Conservation (phyloP, 2,329 filamentous ascomycete species). For the Botrytis elliptica region DNA sequence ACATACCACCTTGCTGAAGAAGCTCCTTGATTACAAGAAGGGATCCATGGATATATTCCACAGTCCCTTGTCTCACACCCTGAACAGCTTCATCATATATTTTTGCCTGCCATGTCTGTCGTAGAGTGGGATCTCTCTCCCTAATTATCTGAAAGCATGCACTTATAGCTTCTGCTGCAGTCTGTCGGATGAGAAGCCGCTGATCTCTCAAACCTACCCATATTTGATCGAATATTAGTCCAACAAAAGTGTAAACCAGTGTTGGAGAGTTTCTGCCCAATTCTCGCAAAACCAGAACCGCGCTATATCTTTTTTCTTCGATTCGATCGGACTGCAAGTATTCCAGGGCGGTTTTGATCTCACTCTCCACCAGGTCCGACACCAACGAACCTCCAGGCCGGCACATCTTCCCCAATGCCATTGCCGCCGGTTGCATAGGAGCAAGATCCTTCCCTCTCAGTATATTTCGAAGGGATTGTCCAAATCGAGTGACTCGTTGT, state of each 20-base stretch:
- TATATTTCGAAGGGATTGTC: slow-evolving; percentile 82
- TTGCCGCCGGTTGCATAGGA: slow-evolving; percentile 86
- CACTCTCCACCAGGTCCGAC: slow-evolving; percentile 92
- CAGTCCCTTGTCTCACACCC: slow-evolving; percentile 75
- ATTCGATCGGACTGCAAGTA: slow-evolving; percentile 95
- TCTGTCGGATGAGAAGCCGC: slow-evolving; percentile 87
- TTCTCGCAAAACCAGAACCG: slow-evolving; percentile 86
- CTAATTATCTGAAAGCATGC: slow-evolving; percentile 96
- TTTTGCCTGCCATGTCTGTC: slow-evolving; percentile 82
- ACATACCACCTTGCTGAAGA: slow-evolving; percentile 94
- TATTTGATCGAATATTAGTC: slow-evolving; percentile 92
- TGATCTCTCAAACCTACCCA: slow-evolving; percentile 91
- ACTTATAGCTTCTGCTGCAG: slow-evolving; percentile 88
- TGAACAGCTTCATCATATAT: slow-evolving; percentile 83
- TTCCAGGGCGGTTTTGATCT: slow-evolving; percentile 93
- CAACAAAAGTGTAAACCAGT: slow-evolving; percentile 91
- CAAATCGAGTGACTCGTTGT: slow-evolving; percentile 91
- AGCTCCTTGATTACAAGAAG: slow-evolving; percentile 90
- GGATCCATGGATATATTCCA: slow-evolving; percentile 92
- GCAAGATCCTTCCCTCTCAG: slow-evolving; percentile 87
- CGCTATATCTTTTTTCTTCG: slow-evolving; percentile 89
- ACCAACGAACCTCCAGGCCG: slow-evolving; percentile 91
- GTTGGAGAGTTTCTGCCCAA: slow-evolving; percentile 91
- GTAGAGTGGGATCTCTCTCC: slow-evolving; percentile 84
- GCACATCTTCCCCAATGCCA: slow-evolving; percentile 85